Evolutionary conservation across 345 rosid species (phyloP), one percentile per base, ranked within the genome.

Genomic region (Arabidopsis arenosa): DNA sequence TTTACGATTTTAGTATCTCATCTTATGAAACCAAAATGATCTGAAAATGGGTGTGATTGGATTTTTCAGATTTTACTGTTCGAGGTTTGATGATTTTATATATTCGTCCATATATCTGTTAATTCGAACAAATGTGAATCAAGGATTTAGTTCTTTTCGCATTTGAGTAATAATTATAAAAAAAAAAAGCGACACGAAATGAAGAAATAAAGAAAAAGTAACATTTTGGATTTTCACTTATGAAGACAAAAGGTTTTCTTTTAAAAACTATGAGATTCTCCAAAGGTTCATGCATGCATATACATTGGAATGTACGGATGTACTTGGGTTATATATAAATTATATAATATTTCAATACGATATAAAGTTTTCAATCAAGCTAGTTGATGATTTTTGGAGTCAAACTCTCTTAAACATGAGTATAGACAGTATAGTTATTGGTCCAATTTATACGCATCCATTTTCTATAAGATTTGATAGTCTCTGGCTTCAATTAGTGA

Each of bases 221-320:
- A 21, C 40, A 58, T 9, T 60, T 37, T 11, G 21, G 26, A 1
- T 1, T 11, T 43, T n/a, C 65, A 57, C 30, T 37, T 57, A 28
- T 26, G 35, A 41, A 59, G 74, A 39, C 54, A 60, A 57, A 37
- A 8, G 5, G 41, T 15, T 35, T 55, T 55, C 44, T 54, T 63
- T 61, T 51, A 7, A 4, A 40, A 65, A 65, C 14, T 47, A 28
- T 28, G 49, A 30, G 65, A 36, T 21, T 15, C 73, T 39, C 47
- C 7, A 21, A 68, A 41, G 61, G 62, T 51, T 28, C 32, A 28
- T 28, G 32, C 68, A 68, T 14, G 6, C 49, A 40, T 51, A 59
- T 48, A 61, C 43, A 32, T 43, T 67, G 56, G 56, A 68, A 33
- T 26, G 79, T 76, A 76, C 75, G 75, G 75, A 68, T 35, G 79